Conservation (phyloP, 108 stramenopile genomes). For the Fragilaria crotonensis region DNA sequence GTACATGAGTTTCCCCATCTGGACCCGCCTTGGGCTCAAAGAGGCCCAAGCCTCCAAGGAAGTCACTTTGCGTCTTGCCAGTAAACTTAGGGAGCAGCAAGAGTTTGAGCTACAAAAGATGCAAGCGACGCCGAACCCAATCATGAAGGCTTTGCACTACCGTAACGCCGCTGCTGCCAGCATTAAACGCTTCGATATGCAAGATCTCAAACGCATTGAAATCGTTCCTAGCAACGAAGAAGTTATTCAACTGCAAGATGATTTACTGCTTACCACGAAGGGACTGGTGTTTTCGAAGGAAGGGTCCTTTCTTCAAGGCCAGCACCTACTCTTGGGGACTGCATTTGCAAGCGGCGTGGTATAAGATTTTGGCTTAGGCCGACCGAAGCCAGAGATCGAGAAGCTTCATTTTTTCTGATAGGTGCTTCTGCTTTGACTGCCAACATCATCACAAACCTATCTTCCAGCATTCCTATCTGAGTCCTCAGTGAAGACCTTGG, state of each 20-base stretch:
- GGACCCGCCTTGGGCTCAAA: slow-evolving; percentile 18
- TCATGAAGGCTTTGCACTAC: slow-evolving; percentile 30
- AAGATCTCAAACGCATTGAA: not conserved
- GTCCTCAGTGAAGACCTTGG: too few species aligned
- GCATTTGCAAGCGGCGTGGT: too few species aligned
- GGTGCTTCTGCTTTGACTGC: too few species aligned
- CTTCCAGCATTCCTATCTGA: too few species aligned
- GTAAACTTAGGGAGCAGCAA: slow-evolving; percentile 10
- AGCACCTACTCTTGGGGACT: too few species aligned
- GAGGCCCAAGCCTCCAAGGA: slow-evolving; percentile 13
- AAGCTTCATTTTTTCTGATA: too few species aligned
- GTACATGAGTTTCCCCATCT: slow-evolving; percentile 31
- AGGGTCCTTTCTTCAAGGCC: too few species aligned
- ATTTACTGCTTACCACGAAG: not conserved
- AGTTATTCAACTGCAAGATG: not conserved
- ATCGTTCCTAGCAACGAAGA: not conserved
- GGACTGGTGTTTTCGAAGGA: too few species aligned
- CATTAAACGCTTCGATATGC: slow-evolving; percentile 6
- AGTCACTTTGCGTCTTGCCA: slow-evolving; percentile 6
- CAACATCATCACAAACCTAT: too few species aligned
- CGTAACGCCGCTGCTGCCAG: slow-evolving; percentile 19
- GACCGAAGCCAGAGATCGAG: too few species aligned
- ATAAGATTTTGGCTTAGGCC: too few species aligned
- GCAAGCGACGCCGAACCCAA: slow-evolving; percentile 16
- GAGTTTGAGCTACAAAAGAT: slow-evolving; percentile 19